Base-by-base conservation (phyloP, 345 rosid species). In the Populus ilicifolia region DNA sequence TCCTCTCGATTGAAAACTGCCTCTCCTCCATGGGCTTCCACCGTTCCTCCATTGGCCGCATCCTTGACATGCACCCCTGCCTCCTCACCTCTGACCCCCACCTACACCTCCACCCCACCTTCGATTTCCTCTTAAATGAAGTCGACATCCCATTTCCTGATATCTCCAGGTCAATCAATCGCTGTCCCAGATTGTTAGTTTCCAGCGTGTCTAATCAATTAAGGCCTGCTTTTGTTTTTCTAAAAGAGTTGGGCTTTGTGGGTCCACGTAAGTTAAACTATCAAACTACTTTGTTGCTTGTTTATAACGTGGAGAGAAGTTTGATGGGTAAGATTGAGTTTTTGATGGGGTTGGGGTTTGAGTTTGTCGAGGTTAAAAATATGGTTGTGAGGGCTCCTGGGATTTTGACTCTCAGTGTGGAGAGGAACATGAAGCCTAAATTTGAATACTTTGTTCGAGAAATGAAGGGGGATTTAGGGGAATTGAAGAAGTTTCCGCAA, bases 321-420 rank as follows among this genome's bases (percentile, higher is more conserved):
- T 75, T 91, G 48, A 81, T 82, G 69, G 89, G 89, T 13, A 94
- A 94, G 80, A 77, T 93, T 27, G 84, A 85, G 33, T 94, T 25
- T 21, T 85, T 93, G 72, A 83, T 74, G 73, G 73, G 85, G 75
- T 56, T 86, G 69, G 89, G 97, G 71, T 82, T 94, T 69, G 83
- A 81, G 2, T 78, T 77, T n/a, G 71, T 66, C 9, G 94, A 89
- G 56, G 97, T 90, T 30, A 86, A 84, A 79, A 82, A 69, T 36
- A 93, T 93, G 98, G 92, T 87, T 52, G 82, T 89, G 44, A 87
- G 98, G 76, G 90, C 97, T 4, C 97, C 98, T 0, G 90, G 92
- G 29, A 61, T 93, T 84, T 73, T 93, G 73, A 93, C 98, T 0
- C 85, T 83, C 63, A 91, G 98, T 67, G 82, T 93, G 9, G 87